phyloP scores from a whole-genome alignment of 768 basidiomycete species.

The Glaciozyma martinii region DNA sequence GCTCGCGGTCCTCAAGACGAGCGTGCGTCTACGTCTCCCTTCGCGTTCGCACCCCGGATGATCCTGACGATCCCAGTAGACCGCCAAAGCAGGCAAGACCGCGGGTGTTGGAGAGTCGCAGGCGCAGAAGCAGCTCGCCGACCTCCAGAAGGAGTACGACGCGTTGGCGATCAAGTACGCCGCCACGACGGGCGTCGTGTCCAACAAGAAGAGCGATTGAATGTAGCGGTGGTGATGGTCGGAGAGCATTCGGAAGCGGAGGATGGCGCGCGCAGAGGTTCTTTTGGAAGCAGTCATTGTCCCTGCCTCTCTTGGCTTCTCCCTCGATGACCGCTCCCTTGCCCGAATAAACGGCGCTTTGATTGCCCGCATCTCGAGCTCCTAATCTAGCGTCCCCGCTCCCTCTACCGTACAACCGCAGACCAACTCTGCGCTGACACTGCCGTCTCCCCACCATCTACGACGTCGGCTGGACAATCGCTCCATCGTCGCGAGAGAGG shows the following conservation, averaged over 20 bases:
- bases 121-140: background rate
- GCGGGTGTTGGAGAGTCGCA: background rate
- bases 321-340: no score
- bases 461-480: conserved; percentile 27
- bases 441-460: background rate
- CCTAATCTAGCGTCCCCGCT: no score
- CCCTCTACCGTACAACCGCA: no score
- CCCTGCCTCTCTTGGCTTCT: no score
- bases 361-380: no score
- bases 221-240: background rate
- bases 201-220: background rate
- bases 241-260: no score
- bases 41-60: background rate
- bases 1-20: conserved; percentile 69
- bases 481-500: conserved; percentile 29
- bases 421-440: no score
- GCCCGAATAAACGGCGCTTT: no score
- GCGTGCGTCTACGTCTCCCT: conserved; percentile 34
- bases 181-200: background rate
- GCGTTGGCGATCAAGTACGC: background rate
- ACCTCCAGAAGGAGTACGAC: conserved; percentile 5
- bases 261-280: no score
- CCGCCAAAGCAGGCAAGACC: background rate
- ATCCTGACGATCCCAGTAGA: no score
- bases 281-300: no score